Evolutionary conservation across 352 stramenopile genomes (phyloP).

Genomic region (Pythium dissotocum): DNA sequence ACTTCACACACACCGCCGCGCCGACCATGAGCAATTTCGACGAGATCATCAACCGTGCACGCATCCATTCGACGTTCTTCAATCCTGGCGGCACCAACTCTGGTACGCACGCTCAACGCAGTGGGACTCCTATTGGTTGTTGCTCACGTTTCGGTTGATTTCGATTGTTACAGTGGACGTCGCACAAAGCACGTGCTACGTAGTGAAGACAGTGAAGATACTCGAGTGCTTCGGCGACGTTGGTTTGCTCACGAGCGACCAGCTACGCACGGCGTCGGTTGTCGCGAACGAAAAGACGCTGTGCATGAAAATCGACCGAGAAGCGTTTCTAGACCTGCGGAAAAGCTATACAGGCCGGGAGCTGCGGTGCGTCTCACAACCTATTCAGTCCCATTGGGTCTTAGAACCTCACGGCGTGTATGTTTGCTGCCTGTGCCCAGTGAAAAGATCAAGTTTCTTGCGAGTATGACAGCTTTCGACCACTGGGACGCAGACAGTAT

Average conservation of each 20-base stretch:
- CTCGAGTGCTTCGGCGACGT: constrained; percentile 78
- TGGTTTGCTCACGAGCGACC: constrained; percentile 53
- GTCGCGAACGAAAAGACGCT: constrained; percentile 65
- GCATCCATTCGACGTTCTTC: constrained; percentile 66
- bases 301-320: constrained; percentile 71
- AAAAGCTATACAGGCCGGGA: constrained; percentile 57
- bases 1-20: constrained; percentile 64
- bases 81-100: constrained; percentile 48
- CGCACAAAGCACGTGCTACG: constrained; percentile 50
- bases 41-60: constrained; percentile 67
- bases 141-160: neutral
- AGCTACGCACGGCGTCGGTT: constrained; percentile 64
- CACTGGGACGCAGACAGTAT: constrained; percentile 69
- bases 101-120: constrained; percentile 22
- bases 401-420: neutral
- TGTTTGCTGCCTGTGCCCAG: constrained; percentile 19
- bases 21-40: constrained; percentile 74
- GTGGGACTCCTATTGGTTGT: neutral
- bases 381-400: neutral
- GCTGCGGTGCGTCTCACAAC: constrained; percentile 38
- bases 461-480: constrained; percentile 42
- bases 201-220: constrained; percentile 61
- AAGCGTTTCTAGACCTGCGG: constrained; percentile 60
- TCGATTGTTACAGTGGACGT: constrained; percentile 2
- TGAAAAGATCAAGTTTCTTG: constrained; percentile 69